Evolutionary conservation across 495 filamentous ascomycete species (phyloP).

Genomic region (Neurospora sublineolata): DNA sequence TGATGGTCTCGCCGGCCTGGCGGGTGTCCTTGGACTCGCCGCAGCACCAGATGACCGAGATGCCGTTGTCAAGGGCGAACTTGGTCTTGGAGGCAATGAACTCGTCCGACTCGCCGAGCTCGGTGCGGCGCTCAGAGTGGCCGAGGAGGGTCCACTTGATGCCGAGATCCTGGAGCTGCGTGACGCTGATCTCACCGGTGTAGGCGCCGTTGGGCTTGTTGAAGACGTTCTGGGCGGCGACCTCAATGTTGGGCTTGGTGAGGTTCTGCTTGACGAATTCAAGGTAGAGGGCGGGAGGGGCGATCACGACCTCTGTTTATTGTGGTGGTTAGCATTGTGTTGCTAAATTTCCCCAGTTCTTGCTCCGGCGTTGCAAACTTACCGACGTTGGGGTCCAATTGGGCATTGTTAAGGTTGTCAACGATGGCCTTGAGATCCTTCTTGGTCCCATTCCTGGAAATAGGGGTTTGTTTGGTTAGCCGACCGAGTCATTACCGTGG

Average conservation of each 20-base stretch:
- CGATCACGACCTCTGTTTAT: slow-evolving; percentile 74
- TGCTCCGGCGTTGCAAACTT: slow-evolving; percentile 12
- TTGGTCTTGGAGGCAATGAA: slow-evolving; percentile 90
- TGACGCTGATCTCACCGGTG: slow-evolving; percentile 89
- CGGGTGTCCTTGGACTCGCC: slow-evolving; percentile 91
- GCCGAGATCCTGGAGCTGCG: slow-evolving; percentile 76
- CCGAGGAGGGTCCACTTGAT: slow-evolving; percentile 86
- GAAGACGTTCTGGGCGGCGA: slow-evolving; percentile 91
- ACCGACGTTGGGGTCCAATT: slow-evolving; percentile 59
- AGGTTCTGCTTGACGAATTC: slow-evolving; percentile 67
- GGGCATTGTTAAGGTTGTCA: slow-evolving; percentile 69
- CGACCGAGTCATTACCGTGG: slow-evolving; percentile 12
- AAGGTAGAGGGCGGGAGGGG: slow-evolving; percentile 85
- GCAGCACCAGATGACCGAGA: slow-evolving; percentile 90
- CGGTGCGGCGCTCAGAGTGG: slow-evolving; percentile 83
- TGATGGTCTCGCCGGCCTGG: slow-evolving; percentile 74
- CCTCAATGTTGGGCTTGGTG: slow-evolving; percentile 45
- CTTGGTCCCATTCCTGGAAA: slow-evolving; percentile 76
- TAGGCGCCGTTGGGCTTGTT: slow-evolving; percentile 94
- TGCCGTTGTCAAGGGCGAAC: slow-evolving; percentile 71
- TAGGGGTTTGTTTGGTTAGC: slow-evolving; percentile 9
- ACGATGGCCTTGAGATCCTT: slow-evolving; percentile 80
- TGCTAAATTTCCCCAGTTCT: background rate
- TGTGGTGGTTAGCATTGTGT: background rate
- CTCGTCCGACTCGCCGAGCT: slow-evolving; percentile 74